These are phyloP conservation scores for Kluyveromyces nonfermentans DNA, from an alignment of 805 yeast genomes.

Conservation along the genomic window DNA sequence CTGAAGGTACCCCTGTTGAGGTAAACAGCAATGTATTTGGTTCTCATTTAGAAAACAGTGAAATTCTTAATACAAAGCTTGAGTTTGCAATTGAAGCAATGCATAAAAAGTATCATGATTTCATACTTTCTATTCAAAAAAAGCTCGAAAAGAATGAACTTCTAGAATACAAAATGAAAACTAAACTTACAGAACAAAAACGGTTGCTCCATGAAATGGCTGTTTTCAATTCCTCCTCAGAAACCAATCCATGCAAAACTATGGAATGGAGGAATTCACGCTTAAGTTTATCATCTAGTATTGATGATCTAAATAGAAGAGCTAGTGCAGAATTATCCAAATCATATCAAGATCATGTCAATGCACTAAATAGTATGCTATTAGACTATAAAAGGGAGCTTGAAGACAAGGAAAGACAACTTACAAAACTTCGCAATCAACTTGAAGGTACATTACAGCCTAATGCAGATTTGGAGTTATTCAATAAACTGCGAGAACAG, in stretches of 20 bases:
- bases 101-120: constrained; percentile 24
- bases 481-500: constrained; percentile 1
- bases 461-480: neutral
- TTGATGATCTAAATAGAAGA: constrained; percentile 6
- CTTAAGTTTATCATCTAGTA: constrained; percentile 2
- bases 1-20: neutral
- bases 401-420: constrained; percentile 10
- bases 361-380: constrained; percentile 11
- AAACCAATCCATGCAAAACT: neutral
- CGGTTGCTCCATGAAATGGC: constrained; percentile 6
- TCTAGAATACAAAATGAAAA: constrained; percentile 12
- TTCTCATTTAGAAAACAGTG: neutral
- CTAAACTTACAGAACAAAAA: constrained; percentile 18
- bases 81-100: constrained; percentile 23
- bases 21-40: neutral
- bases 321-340: constrained; percentile 9
- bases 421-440: constrained; percentile 2
- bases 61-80: constrained; percentile 15
- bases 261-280: neutral
- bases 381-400: constrained; percentile 9
- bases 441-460: neutral
- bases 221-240: neutral
- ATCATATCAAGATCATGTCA: constrained; percentile 13
- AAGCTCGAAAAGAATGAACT: constrained; percentile 15
- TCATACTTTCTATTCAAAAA: constrained; percentile 17